Evolutionary conservation across 2,329 filamentous ascomycete genomes (phyloP), one percentile per base, ranked within the genome.

Genomic region (Colletotrichum cuscutae): DNA sequence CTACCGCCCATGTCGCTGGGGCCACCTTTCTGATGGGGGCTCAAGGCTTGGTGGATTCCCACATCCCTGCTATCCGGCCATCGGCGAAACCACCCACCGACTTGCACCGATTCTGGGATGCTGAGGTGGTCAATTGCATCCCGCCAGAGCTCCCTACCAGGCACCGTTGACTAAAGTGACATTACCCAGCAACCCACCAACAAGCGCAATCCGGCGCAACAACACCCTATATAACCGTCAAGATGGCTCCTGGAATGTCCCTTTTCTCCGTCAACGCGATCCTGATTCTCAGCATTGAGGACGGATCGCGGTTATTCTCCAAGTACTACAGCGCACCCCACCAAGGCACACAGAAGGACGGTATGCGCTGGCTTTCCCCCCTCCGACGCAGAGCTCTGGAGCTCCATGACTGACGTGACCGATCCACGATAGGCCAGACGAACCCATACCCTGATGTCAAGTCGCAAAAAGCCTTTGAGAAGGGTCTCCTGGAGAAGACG

Each of bases 381-480:
- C 69, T 60, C 70, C 32, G 28, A 69, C 37, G 56, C 32, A 52
- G 62, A 65, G 54, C 60, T 59, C 53, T 15, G 46, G 28, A 58
- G 35, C 73, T 52, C 19, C 19, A 12, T 42, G 15, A 46, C 54
- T 72, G 54, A 72, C 54, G 35, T 9, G 15, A 61, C 26, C 32
- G 28, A 19, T 32, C 35, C 4, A 56, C 2, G 4, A 26, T 12
- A 67, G 65, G 69, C 22, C 46, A 35, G 61, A 68, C 70, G 49
- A 35, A 54, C 81, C 94, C 95, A 26, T 98, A 98, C 84, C 88
- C 94, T 72, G 95, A 94, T 71, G 85, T 97, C 68, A 98, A 98
- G 87, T 92, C 97, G 78, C 97, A 99, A 85, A 98, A 97, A 84
- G 90, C 94, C 2, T 99, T 99, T 80, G 97, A 99, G 84, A 98